These are phyloP conservation scores for Beauveria scarabaeidicola DNA, from an alignment of 2,329 filamentous ascomycete genomes.

Conservation along the genomic window DNA sequence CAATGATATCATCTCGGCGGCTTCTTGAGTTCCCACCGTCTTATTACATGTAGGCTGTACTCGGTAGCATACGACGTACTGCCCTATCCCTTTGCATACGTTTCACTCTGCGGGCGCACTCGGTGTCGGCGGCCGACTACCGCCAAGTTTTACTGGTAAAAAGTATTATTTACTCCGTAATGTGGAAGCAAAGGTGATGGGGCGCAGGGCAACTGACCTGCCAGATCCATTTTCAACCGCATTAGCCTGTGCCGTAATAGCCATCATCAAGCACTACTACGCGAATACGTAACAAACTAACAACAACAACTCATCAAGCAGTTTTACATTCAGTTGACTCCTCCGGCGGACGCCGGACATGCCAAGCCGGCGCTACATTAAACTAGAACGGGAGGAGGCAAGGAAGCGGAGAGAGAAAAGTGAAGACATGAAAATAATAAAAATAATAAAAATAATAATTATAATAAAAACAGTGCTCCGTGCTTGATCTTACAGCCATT, in stretches of 20 bases:
- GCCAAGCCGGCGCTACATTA: neutral
- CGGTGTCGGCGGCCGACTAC: too few species aligned
- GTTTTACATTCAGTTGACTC: neutral
- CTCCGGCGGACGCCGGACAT: neutral
- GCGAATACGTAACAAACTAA: neutral
- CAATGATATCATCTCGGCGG: neutral
- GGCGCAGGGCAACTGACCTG: neutral
- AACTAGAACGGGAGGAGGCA: too few species aligned
- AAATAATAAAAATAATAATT: neutral
- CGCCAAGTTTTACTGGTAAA: too few species aligned
- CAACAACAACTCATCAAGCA: neutral
- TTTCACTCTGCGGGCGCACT: too few species aligned
- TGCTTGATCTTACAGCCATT: neutral
- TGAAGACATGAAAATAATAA: neutral
- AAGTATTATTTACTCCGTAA: too few species aligned
- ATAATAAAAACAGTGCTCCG: too few species aligned
- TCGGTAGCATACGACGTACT: neutral
- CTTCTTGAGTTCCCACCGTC: neutral
- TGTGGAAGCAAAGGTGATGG: neutral
- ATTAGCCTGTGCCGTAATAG: neutral
- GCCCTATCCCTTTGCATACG: neutral
- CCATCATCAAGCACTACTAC: neutral
- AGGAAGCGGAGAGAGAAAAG: too few species aligned
- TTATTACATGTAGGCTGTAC: neutral
- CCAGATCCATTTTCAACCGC: slow-evolving; percentile 4